A percentile compares a stretch with the other conserved stretches of the same genome.
These are phyloP conservation scores for Tolypocladium cylindrosporum DNA, from an alignment of 2,329 filamentous ascomycete species.

Conservation along the genomic window DNA sequence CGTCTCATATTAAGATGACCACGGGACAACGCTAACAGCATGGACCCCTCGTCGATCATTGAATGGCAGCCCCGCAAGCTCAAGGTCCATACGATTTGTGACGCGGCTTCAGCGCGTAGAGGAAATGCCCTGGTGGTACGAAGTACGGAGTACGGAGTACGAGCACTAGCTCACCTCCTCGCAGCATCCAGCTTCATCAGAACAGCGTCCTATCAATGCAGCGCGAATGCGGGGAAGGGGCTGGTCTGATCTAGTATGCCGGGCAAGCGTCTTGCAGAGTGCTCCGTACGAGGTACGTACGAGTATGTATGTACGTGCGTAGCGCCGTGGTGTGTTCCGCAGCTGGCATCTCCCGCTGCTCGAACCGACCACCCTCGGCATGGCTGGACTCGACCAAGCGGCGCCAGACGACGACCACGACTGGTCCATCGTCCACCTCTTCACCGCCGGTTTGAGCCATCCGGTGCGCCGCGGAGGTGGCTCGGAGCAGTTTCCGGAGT, in stretches of 20 bases:
- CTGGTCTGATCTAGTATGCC: background rate
- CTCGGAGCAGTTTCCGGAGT: background rate
- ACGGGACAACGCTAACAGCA: background rate
- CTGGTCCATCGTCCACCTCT: background rate
- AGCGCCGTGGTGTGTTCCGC: background rate
- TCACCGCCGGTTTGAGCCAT: background rate
- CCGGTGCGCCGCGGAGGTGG: background rate
- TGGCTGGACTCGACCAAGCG: background rate
- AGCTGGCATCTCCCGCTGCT: background rate
- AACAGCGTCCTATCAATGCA: background rate
- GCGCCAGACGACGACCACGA: background rate
- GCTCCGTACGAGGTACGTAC: background rate
- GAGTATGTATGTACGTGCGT: background rate
- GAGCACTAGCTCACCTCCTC: background rate
- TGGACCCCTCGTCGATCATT: background rate
- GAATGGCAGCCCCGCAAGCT: background rate
- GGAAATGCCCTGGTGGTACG: background rate
- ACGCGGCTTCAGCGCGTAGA: slow-evolving; percentile 3
- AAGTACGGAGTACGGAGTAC: too few relatives aligned
- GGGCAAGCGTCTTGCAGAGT: background rate
- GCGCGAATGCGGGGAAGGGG: background rate
- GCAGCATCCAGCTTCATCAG: background rate
- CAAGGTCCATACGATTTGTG: background rate
- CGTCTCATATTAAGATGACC: background rate
- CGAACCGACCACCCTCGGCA: background rate